A percentile compares a stretch with the other conserved stretches of the same genome.
phyloP scores from a whole-genome alignment of 345 rosid species.

The Euclidium syriacum region DNA sequence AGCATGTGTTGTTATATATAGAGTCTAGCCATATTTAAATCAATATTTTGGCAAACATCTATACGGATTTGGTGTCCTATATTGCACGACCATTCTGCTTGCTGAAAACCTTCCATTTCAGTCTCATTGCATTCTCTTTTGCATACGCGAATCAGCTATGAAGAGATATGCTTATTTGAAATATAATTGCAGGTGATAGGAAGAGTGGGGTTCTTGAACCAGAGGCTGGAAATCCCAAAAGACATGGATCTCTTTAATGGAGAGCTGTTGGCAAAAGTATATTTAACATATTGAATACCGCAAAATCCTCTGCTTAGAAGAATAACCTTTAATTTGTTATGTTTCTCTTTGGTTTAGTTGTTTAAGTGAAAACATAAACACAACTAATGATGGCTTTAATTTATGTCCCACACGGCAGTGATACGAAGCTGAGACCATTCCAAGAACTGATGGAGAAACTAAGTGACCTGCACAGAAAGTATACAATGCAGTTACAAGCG shows the following conservation, averaged over 20 bases:
- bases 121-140: neutral
- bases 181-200: constrained; percentile 74
- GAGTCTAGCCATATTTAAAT: no score
- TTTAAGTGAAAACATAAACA: neutral
- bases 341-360: constrained; percentile 1
- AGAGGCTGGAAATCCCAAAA: constrained; percentile 78
- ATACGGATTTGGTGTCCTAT: neutral
- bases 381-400: neutral
- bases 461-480: constrained; percentile 74
- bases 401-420: constrained; percentile 38
- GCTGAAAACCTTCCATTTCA: neutral
- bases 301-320: neutral
- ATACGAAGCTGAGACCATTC: constrained; percentile 75
- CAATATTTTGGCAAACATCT: neutral
- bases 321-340: neutral
- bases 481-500: constrained; percentile 57
- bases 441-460: constrained; percentile 81
- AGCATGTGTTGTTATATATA: neutral
- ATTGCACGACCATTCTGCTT: neutral
- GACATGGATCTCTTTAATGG: constrained; percentile 72
- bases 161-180: constrained; percentile 28
- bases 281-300: neutral
- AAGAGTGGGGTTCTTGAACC: constrained; percentile 97
- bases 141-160: neutral
- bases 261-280: constrained; percentile 96